Conservation (phyloP, 169 alveolate species). For the Eimeria acervulina region DNA sequence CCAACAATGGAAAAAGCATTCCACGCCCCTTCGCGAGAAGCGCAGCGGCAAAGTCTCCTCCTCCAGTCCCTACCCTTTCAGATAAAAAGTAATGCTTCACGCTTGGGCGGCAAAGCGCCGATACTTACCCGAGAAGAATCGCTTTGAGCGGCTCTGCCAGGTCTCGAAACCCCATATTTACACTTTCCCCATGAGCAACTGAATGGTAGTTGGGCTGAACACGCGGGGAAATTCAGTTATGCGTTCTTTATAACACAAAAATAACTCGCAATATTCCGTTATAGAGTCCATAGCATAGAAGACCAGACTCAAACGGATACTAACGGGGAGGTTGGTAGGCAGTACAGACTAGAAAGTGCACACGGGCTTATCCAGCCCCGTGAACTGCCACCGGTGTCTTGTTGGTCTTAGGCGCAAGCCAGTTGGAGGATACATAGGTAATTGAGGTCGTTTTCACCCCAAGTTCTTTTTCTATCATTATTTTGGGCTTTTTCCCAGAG, state of each 20-base stretch:
- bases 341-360: not conserved
- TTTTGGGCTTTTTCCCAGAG: not conserved
- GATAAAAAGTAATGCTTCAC: not conserved
- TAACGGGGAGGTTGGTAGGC: not conserved
- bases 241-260: not conserved
- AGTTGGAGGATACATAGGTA: not conserved
- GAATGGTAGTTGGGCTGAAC: not conserved
- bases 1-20: not conserved
- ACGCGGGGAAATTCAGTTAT: not conserved
- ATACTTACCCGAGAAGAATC: not conserved
- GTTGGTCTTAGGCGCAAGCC: not conserved
- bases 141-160: not conserved
- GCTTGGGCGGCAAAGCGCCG: not conserved
- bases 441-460: not conserved
- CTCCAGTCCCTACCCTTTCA: not conserved
- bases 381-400: not conserved
- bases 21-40: no score
- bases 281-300: not conserved
- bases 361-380: conserved; percentile 25
- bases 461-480: not conserved
- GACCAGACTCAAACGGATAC: not conserved
- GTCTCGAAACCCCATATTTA: not conserved
- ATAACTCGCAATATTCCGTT: not conserved
- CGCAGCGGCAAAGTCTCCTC: not conserved
- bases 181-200: not conserved